Evolutionary conservation across 2,329 filamentous ascomycete species (phyloP), one percentile per base, ranked within the genome.

Genomic region (Colletotrichum incanum): DNA sequence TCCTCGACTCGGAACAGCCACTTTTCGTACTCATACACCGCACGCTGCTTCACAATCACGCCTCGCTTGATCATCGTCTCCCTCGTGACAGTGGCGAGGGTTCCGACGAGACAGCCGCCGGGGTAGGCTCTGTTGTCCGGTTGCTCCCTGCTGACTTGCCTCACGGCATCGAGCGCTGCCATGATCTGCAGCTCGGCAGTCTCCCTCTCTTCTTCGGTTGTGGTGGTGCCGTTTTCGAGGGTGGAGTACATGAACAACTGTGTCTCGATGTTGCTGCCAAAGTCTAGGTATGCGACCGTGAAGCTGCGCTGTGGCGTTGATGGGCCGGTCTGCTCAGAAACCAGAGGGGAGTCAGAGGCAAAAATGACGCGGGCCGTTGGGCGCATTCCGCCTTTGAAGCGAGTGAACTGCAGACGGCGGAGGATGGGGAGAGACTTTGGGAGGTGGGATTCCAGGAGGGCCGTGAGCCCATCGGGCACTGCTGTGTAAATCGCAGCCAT

Each of bases 161-260:
- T 73, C 1, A 81, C 74, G 5, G 80, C 78, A 2, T 78, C 58
- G 1, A 84, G 71, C 0, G 85, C 67, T 2, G 70, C 72, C 1
- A 79, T 65, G 11, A 86, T 72, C 60, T 86, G 83, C 20, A 71
- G 65, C 28, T 81, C 78, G 56, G 81, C 81, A 0, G 76, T 16
- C 5, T 74, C 67, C 5, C 75, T 73, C n/a, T 76, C 76, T 0
- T 75, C 75, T 0, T 67, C 65, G 4, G 72, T 37, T 4, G 43
- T 3, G 31, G 74, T 50, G 9, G 55, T 49, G 1, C 73, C 65
- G 67, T 82, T 79, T 71, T 91, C 87, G 3, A 88, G 76, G 0
- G 86, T 87, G 1, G 84, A 86, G 78, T 91, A 93, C 1, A 93
- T 76, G 87, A 89, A 93, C 39, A 90, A 82, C 73, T 93, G 88